These are phyloP conservation scores for Tylopilus subfusipes DNA, from an alignment of 768 basidiomycete species.

Conservation along the genomic window DNA sequence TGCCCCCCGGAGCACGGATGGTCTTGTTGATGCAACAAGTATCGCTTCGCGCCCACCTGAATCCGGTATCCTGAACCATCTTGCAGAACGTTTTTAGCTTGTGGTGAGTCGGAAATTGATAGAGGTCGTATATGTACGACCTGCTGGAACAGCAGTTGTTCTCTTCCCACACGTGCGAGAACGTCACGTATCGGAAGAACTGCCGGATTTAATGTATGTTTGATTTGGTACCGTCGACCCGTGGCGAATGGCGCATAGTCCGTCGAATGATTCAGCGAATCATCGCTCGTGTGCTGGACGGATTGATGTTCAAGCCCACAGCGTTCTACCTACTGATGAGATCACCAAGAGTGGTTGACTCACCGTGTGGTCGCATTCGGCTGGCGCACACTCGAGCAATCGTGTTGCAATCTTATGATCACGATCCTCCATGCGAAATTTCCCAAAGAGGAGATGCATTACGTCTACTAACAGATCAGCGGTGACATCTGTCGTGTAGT, in stretches of 20 bases:
- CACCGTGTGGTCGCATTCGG: too few relatives aligned
- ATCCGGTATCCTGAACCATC: background rate
- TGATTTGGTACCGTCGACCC: background rate
- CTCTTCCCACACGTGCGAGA: too few relatives aligned
- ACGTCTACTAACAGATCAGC: too few relatives aligned
- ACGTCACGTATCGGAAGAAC: background rate
- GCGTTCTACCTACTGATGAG: background rate
- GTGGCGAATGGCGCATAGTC: background rate
- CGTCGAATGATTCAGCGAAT: background rate
- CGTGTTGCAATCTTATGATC: too few relatives aligned
- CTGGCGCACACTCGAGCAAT: too few relatives aligned
- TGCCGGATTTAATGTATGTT: background rate
- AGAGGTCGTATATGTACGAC: background rate
- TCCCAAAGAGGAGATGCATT: too few relatives aligned
- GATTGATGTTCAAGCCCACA: background rate
- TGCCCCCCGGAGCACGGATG: conserved; percentile 1
- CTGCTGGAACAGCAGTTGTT: background rate
- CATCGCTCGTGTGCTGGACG: background rate
- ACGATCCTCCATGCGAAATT: too few relatives aligned
- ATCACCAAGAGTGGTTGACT: too few relatives aligned
- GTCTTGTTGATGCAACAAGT: too few relatives aligned
- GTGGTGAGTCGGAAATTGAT: background rate
- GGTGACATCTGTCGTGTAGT: too few relatives aligned
- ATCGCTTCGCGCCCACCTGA: background rate
- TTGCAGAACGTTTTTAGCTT: background rate